These are phyloP conservation scores for Artemisia tridentata DNA, from an alignment of 129 eudicot genomes.

Conservation along the genomic window DNA sequence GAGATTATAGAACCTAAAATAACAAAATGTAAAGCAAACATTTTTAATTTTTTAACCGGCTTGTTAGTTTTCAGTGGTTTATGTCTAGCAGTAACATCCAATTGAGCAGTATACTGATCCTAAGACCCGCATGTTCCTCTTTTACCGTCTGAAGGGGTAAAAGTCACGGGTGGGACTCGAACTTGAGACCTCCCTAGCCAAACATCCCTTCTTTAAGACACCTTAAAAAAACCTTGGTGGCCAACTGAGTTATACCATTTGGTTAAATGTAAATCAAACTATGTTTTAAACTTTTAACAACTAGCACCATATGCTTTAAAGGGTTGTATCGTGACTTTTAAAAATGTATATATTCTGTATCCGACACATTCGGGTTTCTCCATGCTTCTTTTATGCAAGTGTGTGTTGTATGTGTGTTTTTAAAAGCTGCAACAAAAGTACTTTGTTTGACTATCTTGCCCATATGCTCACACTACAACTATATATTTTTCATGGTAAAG, in stretches of 20 bases:
- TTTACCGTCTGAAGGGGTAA: too few relatives aligned
- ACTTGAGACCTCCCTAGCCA: too few relatives aligned
- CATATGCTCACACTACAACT: slow-evolving; percentile 17
- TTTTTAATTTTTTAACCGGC: too few relatives aligned
- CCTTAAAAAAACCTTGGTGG: too few relatives aligned
- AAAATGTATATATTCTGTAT: slow-evolving; percentile 27
- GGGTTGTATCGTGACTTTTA: slow-evolving; percentile 7
- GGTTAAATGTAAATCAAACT: not conserved
- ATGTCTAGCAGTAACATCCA: too few relatives aligned
- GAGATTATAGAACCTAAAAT: slow-evolving; percentile 27
- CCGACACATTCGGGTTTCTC: slow-evolving; percentile 39
- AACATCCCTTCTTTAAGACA: too few relatives aligned
- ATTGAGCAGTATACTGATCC: too few relatives aligned
- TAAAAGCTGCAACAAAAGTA: slow-evolving; percentile 28
- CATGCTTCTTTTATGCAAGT: slow-evolving; percentile 38
- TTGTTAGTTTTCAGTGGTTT: too few relatives aligned
- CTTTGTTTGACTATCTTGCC: slow-evolving; percentile 32
- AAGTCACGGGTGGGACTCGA: too few relatives aligned
- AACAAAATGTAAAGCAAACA: not conserved
- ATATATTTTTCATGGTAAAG: slow-evolving; percentile 2
- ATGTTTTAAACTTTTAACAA: slow-evolving; percentile 11
- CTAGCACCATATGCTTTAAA: slow-evolving; percentile 30
- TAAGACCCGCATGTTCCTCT: too few relatives aligned
- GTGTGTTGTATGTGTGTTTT: slow-evolving; percentile 31
- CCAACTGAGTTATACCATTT: too few relatives aligned